Conservation (phyloP, 352 stramenopile genomes). For the Globisporangium lucens region DNA sequence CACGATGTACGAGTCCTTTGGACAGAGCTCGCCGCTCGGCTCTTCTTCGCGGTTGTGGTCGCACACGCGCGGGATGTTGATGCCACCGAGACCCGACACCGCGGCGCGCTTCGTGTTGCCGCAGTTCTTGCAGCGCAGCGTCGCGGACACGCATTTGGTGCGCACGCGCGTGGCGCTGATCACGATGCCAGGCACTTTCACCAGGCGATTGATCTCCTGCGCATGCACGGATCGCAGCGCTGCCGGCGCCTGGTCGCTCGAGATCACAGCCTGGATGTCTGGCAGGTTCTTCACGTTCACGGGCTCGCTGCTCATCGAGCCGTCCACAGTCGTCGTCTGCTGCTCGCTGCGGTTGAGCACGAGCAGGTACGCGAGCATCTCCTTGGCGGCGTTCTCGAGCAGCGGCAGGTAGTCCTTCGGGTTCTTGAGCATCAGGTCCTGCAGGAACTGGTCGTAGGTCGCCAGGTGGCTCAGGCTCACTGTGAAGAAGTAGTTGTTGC, state of each 20-base stretch:
- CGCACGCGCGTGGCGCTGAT: slow-evolving; percentile 93
- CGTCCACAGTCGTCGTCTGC: slow-evolving; percentile 20
- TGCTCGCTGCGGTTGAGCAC: slow-evolving; percentile 46
- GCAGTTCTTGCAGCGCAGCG: slow-evolving; percentile 89
- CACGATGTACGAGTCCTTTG: slow-evolving; percentile 92
- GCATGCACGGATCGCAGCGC: slow-evolving; percentile 82
- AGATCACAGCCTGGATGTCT: slow-evolving; percentile 82
- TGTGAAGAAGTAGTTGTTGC: slow-evolving; percentile 68
- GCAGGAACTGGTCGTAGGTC: slow-evolving; percentile 83
- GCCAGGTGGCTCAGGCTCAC: slow-evolving; percentile 84
- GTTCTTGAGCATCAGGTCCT: slow-evolving; percentile 82
- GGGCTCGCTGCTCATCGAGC: slow-evolving; percentile 15
- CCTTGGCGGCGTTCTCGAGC: slow-evolving; percentile 82
- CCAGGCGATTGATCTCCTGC: slow-evolving; percentile 87
- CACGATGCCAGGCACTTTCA: slow-evolving; percentile 95
- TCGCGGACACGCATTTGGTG: slow-evolving; percentile 91
- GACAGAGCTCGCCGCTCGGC: slow-evolving; percentile 50
- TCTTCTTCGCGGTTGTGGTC: slow-evolving; percentile 69
- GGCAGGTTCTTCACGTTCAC: slow-evolving; percentile 41
- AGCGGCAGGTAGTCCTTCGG: slow-evolving; percentile 84
- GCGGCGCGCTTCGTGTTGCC: slow-evolving; percentile 68
- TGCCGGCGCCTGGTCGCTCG: slow-evolving; percentile 68
- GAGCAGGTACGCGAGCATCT: slow-evolving; percentile 66
- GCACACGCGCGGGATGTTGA: slow-evolving; percentile 83
- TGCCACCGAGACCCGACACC: slow-evolving; percentile 58